phyloP scores from a whole-genome alignment of 179 eudicot genomes.

The Vitellaria paradoxa region DNA sequence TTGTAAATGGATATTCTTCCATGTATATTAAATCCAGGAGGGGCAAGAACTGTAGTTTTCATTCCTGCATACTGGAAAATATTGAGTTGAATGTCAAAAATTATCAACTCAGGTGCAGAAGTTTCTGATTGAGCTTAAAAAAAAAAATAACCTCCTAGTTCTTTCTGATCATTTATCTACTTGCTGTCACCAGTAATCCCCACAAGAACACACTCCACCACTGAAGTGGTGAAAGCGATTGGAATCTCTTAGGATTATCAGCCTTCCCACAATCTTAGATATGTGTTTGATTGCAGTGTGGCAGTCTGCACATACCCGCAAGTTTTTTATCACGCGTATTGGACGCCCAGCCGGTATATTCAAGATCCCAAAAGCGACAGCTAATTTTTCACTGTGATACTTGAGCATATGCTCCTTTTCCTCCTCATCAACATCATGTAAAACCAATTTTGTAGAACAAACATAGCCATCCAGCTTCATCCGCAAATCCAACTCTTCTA shows the following conservation, averaged over 20 bases:
- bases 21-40: background rate
- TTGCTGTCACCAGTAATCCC: constrained; percentile 68
- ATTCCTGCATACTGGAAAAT: background rate
- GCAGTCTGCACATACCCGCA: constrained; percentile 75
- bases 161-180: constrained; percentile 8
- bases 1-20: background rate
- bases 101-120: background rate
- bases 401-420: constrained; percentile 75
- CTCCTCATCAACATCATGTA: constrained; percentile 87
- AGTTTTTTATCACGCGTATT: constrained; percentile 70
- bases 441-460: constrained; percentile 50
- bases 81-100: background rate
- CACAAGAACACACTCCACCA: constrained; percentile 67
- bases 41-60: no score
- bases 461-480: constrained; percentile 67
- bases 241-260: constrained; percentile 63
- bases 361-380: constrained; percentile 71
- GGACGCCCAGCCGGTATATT: constrained; percentile 55
- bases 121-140: background rate
- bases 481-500: constrained; percentile 57
- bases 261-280: constrained; percentile 63
- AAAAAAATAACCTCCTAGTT: background rate
- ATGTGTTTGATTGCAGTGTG: constrained; percentile 66
- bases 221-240: constrained; percentile 83
- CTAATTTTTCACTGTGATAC: constrained; percentile 74